Evolutionary conservation across 1,284 basidiomycete species (phyloP).

Genomic region (Ganoderma boninense): DNA sequence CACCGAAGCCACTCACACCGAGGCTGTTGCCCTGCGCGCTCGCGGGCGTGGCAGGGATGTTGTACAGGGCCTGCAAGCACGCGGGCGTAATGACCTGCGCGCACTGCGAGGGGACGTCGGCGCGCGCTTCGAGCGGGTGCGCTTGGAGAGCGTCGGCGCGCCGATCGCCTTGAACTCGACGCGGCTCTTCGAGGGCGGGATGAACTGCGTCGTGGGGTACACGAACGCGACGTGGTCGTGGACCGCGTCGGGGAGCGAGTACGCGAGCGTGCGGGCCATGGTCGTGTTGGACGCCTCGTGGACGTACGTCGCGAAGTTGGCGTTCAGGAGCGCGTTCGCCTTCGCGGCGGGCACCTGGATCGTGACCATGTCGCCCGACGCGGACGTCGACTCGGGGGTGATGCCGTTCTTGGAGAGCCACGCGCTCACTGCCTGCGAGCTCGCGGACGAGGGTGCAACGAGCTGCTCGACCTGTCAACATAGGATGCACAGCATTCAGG

Average conservation of each 20-base stretch:
- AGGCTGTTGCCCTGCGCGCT: conserved; percentile 56
- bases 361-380: conserved; percentile 38
- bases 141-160: conserved; percentile 4
- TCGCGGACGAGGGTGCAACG: conserved; percentile 44
- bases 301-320: conserved; percentile 47
- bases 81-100: conserved; percentile 54
- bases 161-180: conserved; percentile 17
- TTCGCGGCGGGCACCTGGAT: conserved; percentile 38
- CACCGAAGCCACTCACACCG: conserved; percentile 66
- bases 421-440: conserved; percentile 44
- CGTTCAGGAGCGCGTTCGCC: conserved; percentile 47
- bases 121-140: conserved; percentile 27
- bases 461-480: conserved; percentile 42
- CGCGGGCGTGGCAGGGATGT: conserved; percentile 53
- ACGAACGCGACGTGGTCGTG: conserved; percentile 46
- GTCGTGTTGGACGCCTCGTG: conserved; percentile 45
- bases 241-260: conserved; percentile 48
- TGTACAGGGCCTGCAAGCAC: conserved; percentile 64
- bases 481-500: conserved; percentile 28
- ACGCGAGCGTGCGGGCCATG: conserved; percentile 47
- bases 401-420: conserved; percentile 49
- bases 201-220: conserved; percentile 47
- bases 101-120: conserved; percentile 26
- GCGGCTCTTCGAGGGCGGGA: conserved; percentile 26
- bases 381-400: conserved; percentile 38